Conservation (phyloP, 768 basidiomycete genomes). For the Termitomyces sp. region DNA sequence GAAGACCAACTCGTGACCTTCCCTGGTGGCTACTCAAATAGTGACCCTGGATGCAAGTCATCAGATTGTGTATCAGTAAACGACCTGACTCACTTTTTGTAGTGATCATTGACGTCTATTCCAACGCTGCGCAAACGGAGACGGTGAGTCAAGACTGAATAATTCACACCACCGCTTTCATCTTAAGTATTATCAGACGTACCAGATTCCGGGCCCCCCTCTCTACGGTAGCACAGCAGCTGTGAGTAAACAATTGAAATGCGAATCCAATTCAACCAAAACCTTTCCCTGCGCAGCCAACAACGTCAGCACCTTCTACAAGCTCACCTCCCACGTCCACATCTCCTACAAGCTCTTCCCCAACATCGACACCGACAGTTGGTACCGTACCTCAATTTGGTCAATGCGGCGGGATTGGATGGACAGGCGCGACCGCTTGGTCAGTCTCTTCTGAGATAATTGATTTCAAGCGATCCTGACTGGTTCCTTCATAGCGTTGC, state of each 20-base stretch:
- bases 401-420: slow-evolving; percentile 39
- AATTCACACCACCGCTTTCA: not conserved
- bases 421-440: slow-evolving; percentile 33
- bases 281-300: not conserved
- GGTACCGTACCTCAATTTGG: slow-evolving; percentile 33
- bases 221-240: slow-evolving; percentile 30
- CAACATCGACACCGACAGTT: slow-evolving; percentile 11
- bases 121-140: slow-evolving; percentile 28
- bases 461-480: not conserved
- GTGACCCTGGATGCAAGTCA: slow-evolving; percentile 36
- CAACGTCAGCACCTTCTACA: slow-evolving; percentile 3
- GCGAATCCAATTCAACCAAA: not conserved
- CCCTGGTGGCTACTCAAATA: slow-evolving; percentile 40
- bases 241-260: not conserved
- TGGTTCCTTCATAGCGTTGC: slow-evolving; percentile 19
- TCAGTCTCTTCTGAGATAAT: slow-evolving; percentile 10
- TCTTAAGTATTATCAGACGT: slow-evolving; percentile 12
- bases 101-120: slow-evolving; percentile 38
- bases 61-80: not conserved
- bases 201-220: slow-evolving; percentile 39
- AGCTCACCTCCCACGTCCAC: slow-evolving; percentile 9
- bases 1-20: slow-evolving; percentile 40
- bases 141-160: slow-evolving; percentile 6
- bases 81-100: slow-evolving; percentile 9
- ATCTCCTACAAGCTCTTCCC: slow-evolving; percentile 13